phyloP scores from a whole-genome alignment of 2,329 filamentous ascomycete genomes.

The Myrmaecium sp. region DNA sequence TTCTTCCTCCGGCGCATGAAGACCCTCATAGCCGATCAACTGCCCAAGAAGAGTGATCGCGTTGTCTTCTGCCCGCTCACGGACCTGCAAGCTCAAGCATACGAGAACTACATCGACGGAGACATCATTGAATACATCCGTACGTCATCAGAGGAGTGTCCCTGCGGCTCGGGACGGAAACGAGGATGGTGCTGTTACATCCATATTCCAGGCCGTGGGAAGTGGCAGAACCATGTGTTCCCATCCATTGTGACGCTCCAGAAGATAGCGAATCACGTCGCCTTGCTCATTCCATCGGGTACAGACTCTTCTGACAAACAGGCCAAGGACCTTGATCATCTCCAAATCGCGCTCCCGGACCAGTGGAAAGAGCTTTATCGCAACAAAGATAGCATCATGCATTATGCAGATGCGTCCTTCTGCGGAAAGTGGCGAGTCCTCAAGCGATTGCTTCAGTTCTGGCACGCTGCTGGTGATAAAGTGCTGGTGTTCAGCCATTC shows the following conservation, averaged over 20 bases:
- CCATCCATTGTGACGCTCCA: constrained; percentile 68
- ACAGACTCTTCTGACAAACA: constrained; percentile 55
- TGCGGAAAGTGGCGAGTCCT: constrained; percentile 96
- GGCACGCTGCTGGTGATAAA: constrained; percentile 81
- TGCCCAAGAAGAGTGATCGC: constrained; percentile 85
- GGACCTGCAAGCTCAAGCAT: constrained; percentile 61
- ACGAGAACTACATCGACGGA: constrained; percentile 64
- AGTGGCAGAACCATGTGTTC: constrained; percentile 68
- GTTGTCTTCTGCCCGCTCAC: constrained; percentile 93
- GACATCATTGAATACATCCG: constrained; percentile 54
- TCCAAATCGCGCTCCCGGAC: constrained; percentile 59
- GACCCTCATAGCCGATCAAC: constrained; percentile 72
- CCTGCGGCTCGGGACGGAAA: constrained; percentile 51
- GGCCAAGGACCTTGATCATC: constrained; percentile 54
- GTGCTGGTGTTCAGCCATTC: constrained; percentile 92
- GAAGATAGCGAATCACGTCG: constrained; percentile 86
- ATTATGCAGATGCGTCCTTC: constrained; percentile 72
- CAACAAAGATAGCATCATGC: constrained; percentile 60
- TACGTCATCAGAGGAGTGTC: constrained; percentile 48
- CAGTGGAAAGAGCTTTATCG: constrained; percentile 58
- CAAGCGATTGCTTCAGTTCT: constrained; percentile 71
- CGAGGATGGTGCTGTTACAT: constrained; percentile 68
- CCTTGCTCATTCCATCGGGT: constrained; percentile 57
- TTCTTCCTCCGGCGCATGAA: constrained; percentile 93
- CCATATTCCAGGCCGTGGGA: constrained; percentile 37